Evolutionary conservation across 345 rosid species (phyloP), one percentile per base, ranked within the genome.

Genomic region (Gossypium bickii): DNA sequence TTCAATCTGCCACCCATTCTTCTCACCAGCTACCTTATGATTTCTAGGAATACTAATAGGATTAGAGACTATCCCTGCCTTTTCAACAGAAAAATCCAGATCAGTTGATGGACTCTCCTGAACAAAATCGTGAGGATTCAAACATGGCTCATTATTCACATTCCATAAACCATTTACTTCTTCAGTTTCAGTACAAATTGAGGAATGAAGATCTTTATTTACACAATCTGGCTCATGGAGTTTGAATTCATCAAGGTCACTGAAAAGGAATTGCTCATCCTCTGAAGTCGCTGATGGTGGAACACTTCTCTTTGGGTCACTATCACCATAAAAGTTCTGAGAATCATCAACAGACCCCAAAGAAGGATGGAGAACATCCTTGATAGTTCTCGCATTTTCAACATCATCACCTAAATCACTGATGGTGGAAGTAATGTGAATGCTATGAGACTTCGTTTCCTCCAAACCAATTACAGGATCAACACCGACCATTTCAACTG

Each of bases 261-360:
- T 72, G 77, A 92, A 88, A 74, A 77, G 82, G 78, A 94, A 90
- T 43, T 92, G 94, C 63, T 87, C 97, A 48, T 88, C 98, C 73
- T 87, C 92, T 61, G 82, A 83, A 80, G 82, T 77, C 77, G 85
- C 87, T 18, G 81, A 77, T 17, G 67, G 74, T 69, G 80, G 76
- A 81, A 78, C 34, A 34, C 82, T 82, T 60, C 78, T 83, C 49
- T 61, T 65, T 64, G 78, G 60, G 71, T 61, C 81, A 78, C 76
- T 58, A 43, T 74, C 80, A 76, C 72, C 73, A 70, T 44, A 65
- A 61, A 44, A 59, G 56, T 74, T 76, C 48, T 78, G 79, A 49
- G 75, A 56, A 70, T 64, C 82, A 70, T 79, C 77, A 57, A 27
- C 20, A 60, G 79, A 76, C 49, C 72, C 71, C 59, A 79, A 34